Conservation (phyloP, 345 rosid species). For the Viola odorata region DNA sequence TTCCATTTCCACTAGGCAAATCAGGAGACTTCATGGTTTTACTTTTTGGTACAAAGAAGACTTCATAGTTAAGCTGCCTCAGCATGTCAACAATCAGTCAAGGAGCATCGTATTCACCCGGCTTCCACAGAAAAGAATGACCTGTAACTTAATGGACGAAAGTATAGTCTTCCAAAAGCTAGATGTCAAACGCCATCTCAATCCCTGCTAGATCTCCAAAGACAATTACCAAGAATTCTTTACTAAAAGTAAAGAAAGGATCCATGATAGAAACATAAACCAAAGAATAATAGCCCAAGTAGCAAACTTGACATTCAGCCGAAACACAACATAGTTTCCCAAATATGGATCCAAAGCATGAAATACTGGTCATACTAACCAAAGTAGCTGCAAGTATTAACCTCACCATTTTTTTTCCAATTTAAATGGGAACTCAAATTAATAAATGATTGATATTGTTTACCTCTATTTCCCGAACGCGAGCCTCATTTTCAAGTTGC, state of each 20-base stretch:
- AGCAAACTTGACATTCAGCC: too few relatives aligned
- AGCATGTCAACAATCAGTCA: too few relatives aligned
- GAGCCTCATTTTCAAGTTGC: conserved; percentile 69
- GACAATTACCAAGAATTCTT: not conserved
- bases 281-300: too few relatives aligned
- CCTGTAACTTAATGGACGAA: too few relatives aligned
- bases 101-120: too few relatives aligned
- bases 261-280: not conserved
- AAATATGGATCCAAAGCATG: not conserved
- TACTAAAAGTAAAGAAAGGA: not conserved
- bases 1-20: too few relatives aligned
- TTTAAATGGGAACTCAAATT: not conserved
- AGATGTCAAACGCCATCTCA: too few relatives aligned
- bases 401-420: not conserved
- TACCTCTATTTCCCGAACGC: conserved; percentile 90
- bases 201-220: not conserved
- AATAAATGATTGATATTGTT: conserved; percentile 3
- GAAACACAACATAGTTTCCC: not conserved
- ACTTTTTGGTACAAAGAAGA: too few relatives aligned
- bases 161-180: too few relatives aligned
- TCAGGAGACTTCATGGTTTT: too few relatives aligned
- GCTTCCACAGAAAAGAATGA: too few relatives aligned
- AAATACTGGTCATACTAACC: not conserved
- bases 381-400: not conserved
- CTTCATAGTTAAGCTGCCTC: too few relatives aligned